Conservation (phyloP, 345 rosid genomes). For the Citrus australasica region DNA sequence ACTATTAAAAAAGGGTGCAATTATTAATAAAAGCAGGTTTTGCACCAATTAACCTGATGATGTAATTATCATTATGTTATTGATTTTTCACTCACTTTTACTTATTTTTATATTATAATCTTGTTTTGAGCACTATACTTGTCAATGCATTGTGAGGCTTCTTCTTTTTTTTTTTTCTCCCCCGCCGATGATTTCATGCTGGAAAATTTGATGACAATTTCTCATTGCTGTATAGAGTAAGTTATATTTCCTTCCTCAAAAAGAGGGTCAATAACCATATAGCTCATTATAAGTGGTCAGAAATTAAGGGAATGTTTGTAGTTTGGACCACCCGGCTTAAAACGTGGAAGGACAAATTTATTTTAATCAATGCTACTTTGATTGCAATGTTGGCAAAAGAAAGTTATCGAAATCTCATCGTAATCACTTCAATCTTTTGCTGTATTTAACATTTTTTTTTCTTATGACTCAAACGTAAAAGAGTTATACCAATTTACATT, state of each 20-base stretch:
- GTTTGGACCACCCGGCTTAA: too few species aligned
- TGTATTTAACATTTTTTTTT: too few species aligned
- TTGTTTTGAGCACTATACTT: not conserved
- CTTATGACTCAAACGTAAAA: not conserved
- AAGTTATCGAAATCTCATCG: not conserved
- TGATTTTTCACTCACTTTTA: not conserved
- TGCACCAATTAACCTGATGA: not conserved
- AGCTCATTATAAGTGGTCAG: not conserved
- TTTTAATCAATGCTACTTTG: not conserved
- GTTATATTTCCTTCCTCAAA: not conserved
- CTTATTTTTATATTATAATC: not conserved
- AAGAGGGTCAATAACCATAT: not conserved
- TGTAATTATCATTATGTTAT: not conserved
- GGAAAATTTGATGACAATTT: conserved; percentile 1
- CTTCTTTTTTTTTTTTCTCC: not conserved
- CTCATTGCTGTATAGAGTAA: not conserved
- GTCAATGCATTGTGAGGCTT: not conserved
- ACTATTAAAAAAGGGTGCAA: conserved; percentile 13
- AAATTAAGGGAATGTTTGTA: not conserved
- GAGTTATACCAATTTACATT: not conserved
- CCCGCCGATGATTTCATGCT: not conserved
- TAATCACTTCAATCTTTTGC: not conserved
- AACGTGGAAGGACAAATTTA: too few species aligned
- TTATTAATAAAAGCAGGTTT: conserved; percentile 9
- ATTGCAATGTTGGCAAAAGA: not conserved